phyloP scores from a whole-genome alignment of 1,284 basidiomycete genomes.

The Fereydounia khargensis region DNA sequence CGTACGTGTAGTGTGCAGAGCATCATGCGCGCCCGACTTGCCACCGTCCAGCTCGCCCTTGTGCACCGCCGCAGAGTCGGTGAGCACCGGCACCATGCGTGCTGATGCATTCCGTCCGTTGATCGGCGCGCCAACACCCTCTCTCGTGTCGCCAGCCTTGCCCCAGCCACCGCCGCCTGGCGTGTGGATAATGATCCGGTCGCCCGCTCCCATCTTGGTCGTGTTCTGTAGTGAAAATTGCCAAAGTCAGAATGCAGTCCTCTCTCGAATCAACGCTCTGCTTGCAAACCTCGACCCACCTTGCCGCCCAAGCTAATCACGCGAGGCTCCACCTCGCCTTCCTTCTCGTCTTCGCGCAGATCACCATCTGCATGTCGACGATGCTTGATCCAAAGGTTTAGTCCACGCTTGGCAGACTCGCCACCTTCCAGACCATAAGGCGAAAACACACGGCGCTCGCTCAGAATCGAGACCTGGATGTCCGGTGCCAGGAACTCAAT shows the following conservation, averaged over 20 bases:
- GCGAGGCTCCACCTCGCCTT: conserved; percentile 59
- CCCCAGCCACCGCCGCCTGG: conserved; percentile 94
- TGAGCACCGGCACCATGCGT: conserved; percentile 28
- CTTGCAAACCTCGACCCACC: too few relatives aligned
- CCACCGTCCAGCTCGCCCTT: conserved; percentile 6
- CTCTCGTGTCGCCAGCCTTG: background rate
- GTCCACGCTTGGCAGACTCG: conserved; percentile 70
- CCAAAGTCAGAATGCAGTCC: background rate
- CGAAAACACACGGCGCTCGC: conserved; percentile 79
- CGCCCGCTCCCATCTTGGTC: conserved; percentile 79
- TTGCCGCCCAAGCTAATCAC: conserved; percentile 89
- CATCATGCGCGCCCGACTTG: background rate
- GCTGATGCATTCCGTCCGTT: conserved; percentile 26
- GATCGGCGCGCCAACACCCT: conserved; percentile 7
- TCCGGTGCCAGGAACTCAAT: conserved; percentile 76
- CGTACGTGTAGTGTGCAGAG: conserved; percentile 17
- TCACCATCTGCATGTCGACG: conserved; percentile 71
- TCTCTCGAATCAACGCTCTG: too few relatives aligned
- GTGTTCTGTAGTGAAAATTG: too few relatives aligned
- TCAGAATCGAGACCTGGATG: conserved; percentile 81
- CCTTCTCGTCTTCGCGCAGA: conserved; percentile 48
- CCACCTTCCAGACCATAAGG: conserved; percentile 91
- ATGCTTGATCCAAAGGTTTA: conserved; percentile 86
- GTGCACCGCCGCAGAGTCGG: conserved; percentile 8
- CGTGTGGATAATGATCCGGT: conserved; percentile 77